Conservation (phyloP, 208 protist genomes). For the Wallacemonas sp. region DNA sequence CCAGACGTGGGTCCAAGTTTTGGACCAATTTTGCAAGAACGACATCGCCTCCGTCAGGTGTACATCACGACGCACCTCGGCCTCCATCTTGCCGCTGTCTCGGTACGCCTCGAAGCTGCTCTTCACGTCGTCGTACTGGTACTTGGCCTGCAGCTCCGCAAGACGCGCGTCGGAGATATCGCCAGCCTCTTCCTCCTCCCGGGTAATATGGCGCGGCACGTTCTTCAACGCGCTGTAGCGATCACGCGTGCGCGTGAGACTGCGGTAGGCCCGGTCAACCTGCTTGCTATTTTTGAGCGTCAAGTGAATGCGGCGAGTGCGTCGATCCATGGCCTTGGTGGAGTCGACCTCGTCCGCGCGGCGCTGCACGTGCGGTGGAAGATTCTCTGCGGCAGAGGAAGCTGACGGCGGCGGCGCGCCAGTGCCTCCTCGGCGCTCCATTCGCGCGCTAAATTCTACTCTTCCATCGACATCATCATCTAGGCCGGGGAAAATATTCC, state of each 20-base stretch:
- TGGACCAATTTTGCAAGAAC: conserved; percentile 66
- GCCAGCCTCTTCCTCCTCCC: conserved; percentile 50
- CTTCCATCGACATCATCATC: conserved; percentile 50
- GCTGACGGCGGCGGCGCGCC: not conserved
- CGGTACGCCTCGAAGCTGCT: conserved; percentile 59
- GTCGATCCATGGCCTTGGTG: conserved; percentile 29
- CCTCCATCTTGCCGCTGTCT: conserved; percentile 63
- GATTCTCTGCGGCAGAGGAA: not conserved
- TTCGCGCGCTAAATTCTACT: conserved; percentile 24
- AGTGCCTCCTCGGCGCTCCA: conserved; percentile 22
- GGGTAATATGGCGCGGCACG: conserved; percentile 29
- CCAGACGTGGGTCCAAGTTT: conserved; percentile 59
- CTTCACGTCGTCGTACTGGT: conserved; percentile 53
- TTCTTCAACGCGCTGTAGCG: conserved; percentile 47
- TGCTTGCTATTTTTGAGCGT: conserved; percentile 45
- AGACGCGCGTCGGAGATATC: conserved; percentile 42
- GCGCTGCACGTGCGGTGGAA: conserved; percentile 31
- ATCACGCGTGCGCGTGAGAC: conserved; percentile 38
- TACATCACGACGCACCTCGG: conserved; percentile 50
- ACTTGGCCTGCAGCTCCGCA: conserved; percentile 34
- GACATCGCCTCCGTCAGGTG: conserved; percentile 65
- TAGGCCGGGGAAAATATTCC: conserved; percentile 55
- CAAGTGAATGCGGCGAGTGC: conserved; percentile 35
- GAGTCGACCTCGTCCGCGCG: conserved; percentile 26
- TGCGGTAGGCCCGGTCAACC: conserved; percentile 59